A percentile compares a stretch with the other conserved stretches of the same genome.
Evolutionary conservation across 768 basidiomycete species (phyloP).

Genomic region (Boletus reticuloceps): DNA sequence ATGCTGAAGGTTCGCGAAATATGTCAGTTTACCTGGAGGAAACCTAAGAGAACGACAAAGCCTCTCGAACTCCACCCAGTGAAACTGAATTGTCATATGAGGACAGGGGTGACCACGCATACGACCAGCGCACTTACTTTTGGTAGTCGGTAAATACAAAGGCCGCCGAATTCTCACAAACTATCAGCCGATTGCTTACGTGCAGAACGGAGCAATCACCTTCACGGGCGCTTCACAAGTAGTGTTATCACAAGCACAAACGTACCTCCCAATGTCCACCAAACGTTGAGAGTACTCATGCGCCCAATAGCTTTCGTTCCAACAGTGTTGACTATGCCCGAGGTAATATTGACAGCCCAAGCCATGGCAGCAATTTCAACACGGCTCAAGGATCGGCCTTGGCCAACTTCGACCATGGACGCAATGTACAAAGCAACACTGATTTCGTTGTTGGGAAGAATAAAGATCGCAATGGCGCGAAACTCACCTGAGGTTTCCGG

Average conservation of each 20-base stretch:
- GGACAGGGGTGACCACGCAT: not conserved
- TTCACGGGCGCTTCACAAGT: constrained; percentile 55
- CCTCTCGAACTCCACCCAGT: constrained; percentile 53
- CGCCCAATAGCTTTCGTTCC: constrained; percentile 56
- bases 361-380: constrained; percentile 53
- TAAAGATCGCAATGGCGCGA: not conserved
- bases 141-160: constrained; percentile 59
- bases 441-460: not conserved
- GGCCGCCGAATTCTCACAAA: constrained; percentile 43
- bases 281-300: constrained; percentile 54
- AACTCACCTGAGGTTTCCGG: constrained; percentile 50
- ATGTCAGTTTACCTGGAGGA: constrained; percentile 31
- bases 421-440: constrained; percentile 56
- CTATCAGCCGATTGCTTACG: not conserved
- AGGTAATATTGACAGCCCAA: constrained; percentile 55
- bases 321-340: constrained; percentile 52
- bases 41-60: constrained; percentile 58
- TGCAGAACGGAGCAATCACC: constrained; percentile 26
- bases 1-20: not conserved
- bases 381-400: constrained; percentile 41
- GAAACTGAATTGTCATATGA: constrained; percentile 36
- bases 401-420: constrained; percentile 49
- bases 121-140: constrained; percentile 36
- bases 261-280: constrained; percentile 62
- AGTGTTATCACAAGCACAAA: constrained; percentile 54